Base-by-base conservation (phyloP, 2,329 filamentous ascomycete genomes). In the Diaporthe sp. region DNA sequence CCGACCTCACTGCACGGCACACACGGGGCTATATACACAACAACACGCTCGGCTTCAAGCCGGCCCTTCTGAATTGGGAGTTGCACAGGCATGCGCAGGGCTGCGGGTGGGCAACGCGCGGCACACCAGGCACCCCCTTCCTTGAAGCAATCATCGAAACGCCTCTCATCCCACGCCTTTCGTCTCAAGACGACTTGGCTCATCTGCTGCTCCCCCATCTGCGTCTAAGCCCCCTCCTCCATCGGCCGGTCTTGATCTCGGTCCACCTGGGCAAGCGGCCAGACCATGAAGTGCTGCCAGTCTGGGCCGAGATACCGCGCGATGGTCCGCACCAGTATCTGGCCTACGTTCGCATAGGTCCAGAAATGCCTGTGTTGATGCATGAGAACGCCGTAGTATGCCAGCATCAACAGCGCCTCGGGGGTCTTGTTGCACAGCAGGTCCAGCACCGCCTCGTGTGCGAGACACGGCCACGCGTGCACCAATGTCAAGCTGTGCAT, bases 331-430 rank as follows among this genome's bases (percentile, higher is more conserved):
- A 73, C 57, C 34, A 73, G 71, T 55, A 62, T 42, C n/a, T 31
- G n/a, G n/a, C 71, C 73, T 13, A 70, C 51, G 15, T 75, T 46
- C 42, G 61, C 73, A 61, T 60, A 61, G 10, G 37, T 37, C 73
- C 73, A 75, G 28, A 62, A 71, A n/a, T 55, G n/a, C 7, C 73
- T 58, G 31, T 70, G 44, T 17, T 44, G 67, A 25, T 75, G 73
- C 44, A 75, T 70, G 13, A 60, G 39, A 39, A 75, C 73, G 19
- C 61, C 73, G 28, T 75, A 75, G 73, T 75, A 75, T 42, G 73
- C 73, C 55, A 75, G 67, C 65, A 71, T 51, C 62, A 71, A 60
- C 7, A 75, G 55, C 6, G 67, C 67, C 31, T 75, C 67, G 13
- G 62, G 34, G 34, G 49, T 55, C 13, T 73, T 73, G 46, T 31